Evolutionary conservation across 2,329 filamentous ascomycete species (phyloP).

Genomic region (Plenodomus tracheiphilus): DNA sequence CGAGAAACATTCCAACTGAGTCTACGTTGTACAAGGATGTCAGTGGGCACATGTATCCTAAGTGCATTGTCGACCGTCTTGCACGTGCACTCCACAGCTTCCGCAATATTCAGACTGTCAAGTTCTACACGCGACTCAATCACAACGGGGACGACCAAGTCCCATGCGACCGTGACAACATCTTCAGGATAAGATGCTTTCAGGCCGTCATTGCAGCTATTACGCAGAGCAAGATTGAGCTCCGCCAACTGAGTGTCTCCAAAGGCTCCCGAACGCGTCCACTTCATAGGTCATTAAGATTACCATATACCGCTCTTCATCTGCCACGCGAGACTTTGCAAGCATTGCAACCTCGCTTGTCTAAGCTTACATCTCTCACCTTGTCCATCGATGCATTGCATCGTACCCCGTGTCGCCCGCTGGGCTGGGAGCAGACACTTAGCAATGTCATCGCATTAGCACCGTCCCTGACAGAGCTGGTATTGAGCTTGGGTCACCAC

Average conservation of each 20-base stretch:
- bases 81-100: slow-evolving; percentile 18
- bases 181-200: slow-evolving; percentile 27
- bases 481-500: slow-evolving; percentile 23
- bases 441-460: slow-evolving; percentile 24
- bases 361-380: slow-evolving; percentile 16
- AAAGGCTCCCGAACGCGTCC: slow-evolving; percentile 11
- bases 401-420: slow-evolving; percentile 10
- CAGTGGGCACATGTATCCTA: slow-evolving; percentile 11
- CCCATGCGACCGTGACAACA: slow-evolving; percentile 3
- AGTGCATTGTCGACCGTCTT: slow-evolving; percentile 23
- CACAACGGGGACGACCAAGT: too few species aligned
- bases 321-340: slow-evolving; percentile 11
- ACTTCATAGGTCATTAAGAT: slow-evolving; percentile 14
- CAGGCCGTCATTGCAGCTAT: slow-evolving; percentile 27
- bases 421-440: slow-evolving; percentile 27
- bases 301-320: slow-evolving; percentile 20
- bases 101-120: slow-evolving; percentile 20
- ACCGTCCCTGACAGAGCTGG: slow-evolving; percentile 18
- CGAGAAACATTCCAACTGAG: slow-evolving; percentile 22
- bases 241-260: slow-evolving; percentile 27
- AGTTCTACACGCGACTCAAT: slow-evolving; percentile 17
- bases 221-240: slow-evolving; percentile 16
- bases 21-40: slow-evolving; percentile 27
- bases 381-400: slow-evolving; percentile 21
- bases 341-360: slow-evolving; percentile 16